Evolutionary conservation across 2,329 filamentous ascomycete genomes (phyloP).

Genomic region (Colletotrichum incanum): DNA sequence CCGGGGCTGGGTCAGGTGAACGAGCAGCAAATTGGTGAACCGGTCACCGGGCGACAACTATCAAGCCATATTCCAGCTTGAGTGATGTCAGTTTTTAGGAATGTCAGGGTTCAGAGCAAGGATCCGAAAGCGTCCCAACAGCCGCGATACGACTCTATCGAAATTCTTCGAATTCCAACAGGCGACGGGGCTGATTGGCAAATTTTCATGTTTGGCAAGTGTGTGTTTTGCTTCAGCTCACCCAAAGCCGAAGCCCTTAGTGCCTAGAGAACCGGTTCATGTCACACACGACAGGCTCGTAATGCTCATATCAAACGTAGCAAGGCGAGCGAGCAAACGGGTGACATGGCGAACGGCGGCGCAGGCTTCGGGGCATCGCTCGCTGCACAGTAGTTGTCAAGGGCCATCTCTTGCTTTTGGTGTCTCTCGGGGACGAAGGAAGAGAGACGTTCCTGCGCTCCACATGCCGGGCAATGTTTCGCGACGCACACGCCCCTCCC

Average conservation of each 20-base stretch:
- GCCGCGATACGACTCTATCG: neutral
- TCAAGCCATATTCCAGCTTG: neutral
- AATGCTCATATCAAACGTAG: neutral
- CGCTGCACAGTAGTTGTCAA: neutral
- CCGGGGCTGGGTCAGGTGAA: neutral
- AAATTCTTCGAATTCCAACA: neutral
- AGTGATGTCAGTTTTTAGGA: neutral
- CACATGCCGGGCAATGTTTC: conserved; percentile 33
- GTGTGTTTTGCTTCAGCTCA: conserved; percentile 1
- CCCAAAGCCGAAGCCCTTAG: conserved; percentile 13
- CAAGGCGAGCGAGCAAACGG: too few species aligned
- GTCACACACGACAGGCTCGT: neutral
- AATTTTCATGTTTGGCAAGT: neutral
- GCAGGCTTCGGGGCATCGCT: neutral
- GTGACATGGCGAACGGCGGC: too few species aligned
- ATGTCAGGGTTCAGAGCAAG: neutral
- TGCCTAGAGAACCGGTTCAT: conserved; percentile 30
- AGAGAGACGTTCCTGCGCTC: conserved; percentile 18
- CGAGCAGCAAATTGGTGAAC: neutral
- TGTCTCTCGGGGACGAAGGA: neutral
- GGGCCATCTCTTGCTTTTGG: conserved; percentile 10
- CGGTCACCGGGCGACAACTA: neutral
- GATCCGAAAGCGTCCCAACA: neutral
- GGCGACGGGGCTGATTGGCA: neutral
- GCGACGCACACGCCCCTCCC: neutral